A percentile compares a stretch with the other conserved stretches of the same genome.
Conservation (phyloP, 148 eudicot species). For the Vaccinium vitisidaea region DNA sequence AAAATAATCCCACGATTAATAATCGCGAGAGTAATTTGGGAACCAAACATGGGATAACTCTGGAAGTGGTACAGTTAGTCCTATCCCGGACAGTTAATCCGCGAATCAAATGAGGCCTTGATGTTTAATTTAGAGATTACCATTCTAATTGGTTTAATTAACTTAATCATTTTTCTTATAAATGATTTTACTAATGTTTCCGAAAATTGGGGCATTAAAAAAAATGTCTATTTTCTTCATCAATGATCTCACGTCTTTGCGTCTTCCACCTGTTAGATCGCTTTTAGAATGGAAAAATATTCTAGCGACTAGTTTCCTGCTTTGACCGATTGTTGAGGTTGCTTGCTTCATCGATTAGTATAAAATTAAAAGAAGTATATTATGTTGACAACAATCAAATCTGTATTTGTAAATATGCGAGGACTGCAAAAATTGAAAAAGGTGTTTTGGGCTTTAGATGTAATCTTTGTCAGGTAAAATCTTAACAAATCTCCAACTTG, state of each 20-base stretch:
- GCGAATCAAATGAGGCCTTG: no score
- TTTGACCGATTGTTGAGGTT: not conserved
- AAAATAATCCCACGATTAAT: no score
- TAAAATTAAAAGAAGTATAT: not conserved
- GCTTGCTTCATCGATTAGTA: conserved; percentile 8
- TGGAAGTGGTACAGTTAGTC: no score
- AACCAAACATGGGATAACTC: no score
- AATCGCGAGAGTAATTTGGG: no score
- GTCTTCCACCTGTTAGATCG: not conserved
- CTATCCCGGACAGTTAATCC: no score
- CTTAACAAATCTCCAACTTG: conserved; percentile 8
- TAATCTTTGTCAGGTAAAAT: conserved; percentile 76
- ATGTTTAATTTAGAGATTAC: no score
- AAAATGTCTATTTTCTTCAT: not conserved
- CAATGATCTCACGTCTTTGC: not conserved
- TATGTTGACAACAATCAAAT: conserved; percentile 12
- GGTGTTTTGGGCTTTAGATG: conserved; percentile 73
- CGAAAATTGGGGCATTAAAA: no score
- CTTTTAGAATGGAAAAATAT: not conserved
- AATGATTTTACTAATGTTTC: no score
- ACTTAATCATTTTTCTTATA: no score
- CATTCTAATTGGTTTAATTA: no score
- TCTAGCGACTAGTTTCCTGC: not conserved
- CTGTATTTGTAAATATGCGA: conserved; percentile 46
- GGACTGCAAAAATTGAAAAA: conserved; percentile 67